Evolutionary conservation across 805 yeast species (phyloP), one percentile per base, ranked within the genome.

Genomic region (Yarrowia yakushimensis): DNA sequence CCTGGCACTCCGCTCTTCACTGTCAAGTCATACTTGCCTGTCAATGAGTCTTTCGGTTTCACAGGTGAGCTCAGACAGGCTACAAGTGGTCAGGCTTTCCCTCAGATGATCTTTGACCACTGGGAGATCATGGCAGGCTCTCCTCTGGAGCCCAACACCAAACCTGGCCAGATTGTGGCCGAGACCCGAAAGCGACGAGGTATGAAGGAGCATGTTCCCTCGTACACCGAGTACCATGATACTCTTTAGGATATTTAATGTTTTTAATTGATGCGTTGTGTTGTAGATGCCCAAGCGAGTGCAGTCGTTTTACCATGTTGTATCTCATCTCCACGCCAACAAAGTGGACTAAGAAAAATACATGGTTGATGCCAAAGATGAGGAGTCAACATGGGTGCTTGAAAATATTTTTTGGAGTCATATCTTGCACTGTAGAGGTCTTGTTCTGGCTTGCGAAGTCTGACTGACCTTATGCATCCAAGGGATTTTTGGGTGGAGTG

Each of bases 11-110:
- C 99, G 82, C 86, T 94, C 85, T 94, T 94, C 87, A 91, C 97
- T 74, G 96, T 93, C 81, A 93, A 93, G 90, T 98, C 99, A 74
- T 89, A 91, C 96, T 85, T 93, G 83, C 99, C 99, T 79, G 97
- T 93, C 74, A 94, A 93, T 83, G 99, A 94, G 86, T 93, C 99
- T 65, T 93, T 94, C 87, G 99, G 98, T 88, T 93, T 93, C 97
- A 88, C 97, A 75, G 94, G 96, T 84, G 97, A 92, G 77, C 87
- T 93, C 78, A 90, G 99, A 86, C 97, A 93, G 83, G 97, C 98
- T 77, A 93, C 99, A 77, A 97, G 97, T 88, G 99, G 99, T 82
- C 98, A 93, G 86, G 99, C 99, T 80, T 93, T 93, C 98, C 99
- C 99, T 82, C 98, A 94, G 85, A 86, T 94, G 96, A 94, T 94